Conservation (phyloP, 225 moss, liverwort and hornwort genomes). For the Straminergon stramineum region DNA sequence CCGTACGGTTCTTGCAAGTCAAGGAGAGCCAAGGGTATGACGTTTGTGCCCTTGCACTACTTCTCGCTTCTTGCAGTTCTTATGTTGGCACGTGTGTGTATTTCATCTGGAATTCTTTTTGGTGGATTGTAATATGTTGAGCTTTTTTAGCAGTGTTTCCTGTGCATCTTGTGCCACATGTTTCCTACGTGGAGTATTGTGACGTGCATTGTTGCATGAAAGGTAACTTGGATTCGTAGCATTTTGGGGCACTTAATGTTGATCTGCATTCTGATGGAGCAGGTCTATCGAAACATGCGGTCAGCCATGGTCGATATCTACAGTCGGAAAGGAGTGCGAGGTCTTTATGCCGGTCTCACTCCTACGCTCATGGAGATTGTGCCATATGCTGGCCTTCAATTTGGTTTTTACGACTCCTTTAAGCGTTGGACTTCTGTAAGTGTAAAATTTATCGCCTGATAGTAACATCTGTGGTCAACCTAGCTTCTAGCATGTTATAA, state of each 20-base stretch:
- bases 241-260: neutral
- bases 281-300: constrained; percentile 78
- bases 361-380: constrained; percentile 86
- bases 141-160: neutral
- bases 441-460: neutral
- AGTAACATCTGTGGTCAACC: neutral
- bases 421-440: constrained; percentile 74
- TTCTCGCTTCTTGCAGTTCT: neutral
- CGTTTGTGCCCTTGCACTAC: neutral
- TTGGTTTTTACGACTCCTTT: constrained; percentile 73
- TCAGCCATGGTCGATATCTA: constrained; percentile 53
- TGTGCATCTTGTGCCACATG: neutral
- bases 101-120: neutral
- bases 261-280: constrained; percentile 7
- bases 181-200: neutral
- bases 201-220: neutral
- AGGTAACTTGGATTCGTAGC: neutral
- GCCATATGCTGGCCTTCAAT: constrained; percentile 93
- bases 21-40: constrained; percentile 92
- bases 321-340: constrained; percentile 47
- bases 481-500: neutral
- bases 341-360: constrained; percentile 73
- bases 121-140: neutral
- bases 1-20: constrained; percentile 77
- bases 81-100: neutral